These are phyloP conservation scores for Fusarium solani-melongenae DNA, from an alignment of 2,329 filamentous ascomycete species.

Conservation along the genomic window DNA sequence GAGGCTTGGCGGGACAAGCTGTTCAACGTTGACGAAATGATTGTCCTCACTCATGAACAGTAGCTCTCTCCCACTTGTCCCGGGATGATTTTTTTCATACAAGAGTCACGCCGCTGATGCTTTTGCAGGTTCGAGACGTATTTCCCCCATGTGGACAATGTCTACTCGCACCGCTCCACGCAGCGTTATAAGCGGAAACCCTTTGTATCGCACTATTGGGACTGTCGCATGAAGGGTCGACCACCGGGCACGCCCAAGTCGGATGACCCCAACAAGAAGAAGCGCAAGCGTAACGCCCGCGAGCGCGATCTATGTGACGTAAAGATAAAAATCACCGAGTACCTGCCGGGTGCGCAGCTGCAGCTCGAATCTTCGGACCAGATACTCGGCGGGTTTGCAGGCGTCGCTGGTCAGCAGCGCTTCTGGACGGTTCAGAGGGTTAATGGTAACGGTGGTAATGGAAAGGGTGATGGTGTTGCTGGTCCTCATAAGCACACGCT, in stretches of 20 bases:
- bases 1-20: conserved; percentile 76
- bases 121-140: conserved; percentile 76
- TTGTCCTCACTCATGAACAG: conserved; percentile 80
- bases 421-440: conserved; percentile 83
- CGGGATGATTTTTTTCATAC: fast-evolving
- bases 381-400: conserved; percentile 12
- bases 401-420: conserved; percentile 57
- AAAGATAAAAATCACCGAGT: conserved; percentile 88
- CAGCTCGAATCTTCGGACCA: conserved; percentile 32
- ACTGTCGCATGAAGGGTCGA: conserved; percentile 83
- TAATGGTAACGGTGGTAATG: conserved; percentile 80
- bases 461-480: conserved; percentile 74
- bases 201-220: conserved; percentile 88
- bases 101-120: neutral
- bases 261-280: conserved; percentile 84
- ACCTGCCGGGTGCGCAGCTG: conserved; percentile 67
- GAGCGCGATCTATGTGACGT: conserved; percentile 85
- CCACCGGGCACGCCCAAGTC: conserved; percentile 84
- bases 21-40: conserved; percentile 79
- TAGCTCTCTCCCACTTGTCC: conserved; percentile 48
- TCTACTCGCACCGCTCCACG: conserved; percentile 86
- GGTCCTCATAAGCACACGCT: conserved; percentile 81
- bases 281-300: conserved; percentile 79
- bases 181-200: conserved; percentile 84
- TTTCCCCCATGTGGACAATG: conserved; percentile 85